Conservation (phyloP, 2,329 filamentous ascomycete species). For the Ceratocystis albifundus region DNA sequence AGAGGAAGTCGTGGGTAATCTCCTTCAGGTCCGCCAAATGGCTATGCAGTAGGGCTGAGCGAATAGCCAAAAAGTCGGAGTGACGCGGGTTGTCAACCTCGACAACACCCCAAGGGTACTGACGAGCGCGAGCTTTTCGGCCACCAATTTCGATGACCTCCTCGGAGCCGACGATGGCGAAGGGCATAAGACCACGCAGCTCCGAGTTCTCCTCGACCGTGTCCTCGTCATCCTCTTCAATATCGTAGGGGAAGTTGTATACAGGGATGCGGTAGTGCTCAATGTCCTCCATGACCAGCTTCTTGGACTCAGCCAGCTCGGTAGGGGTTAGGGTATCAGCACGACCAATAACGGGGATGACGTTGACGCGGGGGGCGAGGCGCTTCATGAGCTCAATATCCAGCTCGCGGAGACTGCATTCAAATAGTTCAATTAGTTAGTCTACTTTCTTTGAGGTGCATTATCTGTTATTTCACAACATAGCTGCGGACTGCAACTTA, state of each 20-base stretch:
- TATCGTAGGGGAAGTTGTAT: constrained; percentile 99
- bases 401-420: constrained; percentile 76
- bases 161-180: constrained; percentile 96
- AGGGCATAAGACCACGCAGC: constrained; percentile 93
- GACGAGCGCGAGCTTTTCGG: constrained; percentile 80
- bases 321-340: constrained; percentile 93
- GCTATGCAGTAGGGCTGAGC: constrained; percentile 91
- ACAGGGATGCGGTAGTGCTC: constrained; percentile 99
- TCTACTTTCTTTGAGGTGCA: not conserved
- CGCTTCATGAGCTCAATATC: constrained; percentile 99
- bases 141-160: constrained; percentile 90
- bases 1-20: constrained; percentile 98
- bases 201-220: constrained; percentile 99
- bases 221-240: constrained; percentile 98
- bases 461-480: not conserved
- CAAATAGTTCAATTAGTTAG: constrained; percentile 23
- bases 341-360: constrained; percentile 97
- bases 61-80: constrained; percentile 95
- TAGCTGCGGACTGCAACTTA: constrained; percentile 34
- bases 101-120: constrained; percentile 98
- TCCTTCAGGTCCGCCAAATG: constrained; percentile 98
- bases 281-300: constrained; percentile 99
- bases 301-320: constrained; percentile 97
- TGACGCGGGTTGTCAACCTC: constrained; percentile 99
- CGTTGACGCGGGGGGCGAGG: constrained; percentile 92